phyloP scores from a whole-genome alignment of 768 basidiomycete species.

The Mrakia frigida region DNA sequence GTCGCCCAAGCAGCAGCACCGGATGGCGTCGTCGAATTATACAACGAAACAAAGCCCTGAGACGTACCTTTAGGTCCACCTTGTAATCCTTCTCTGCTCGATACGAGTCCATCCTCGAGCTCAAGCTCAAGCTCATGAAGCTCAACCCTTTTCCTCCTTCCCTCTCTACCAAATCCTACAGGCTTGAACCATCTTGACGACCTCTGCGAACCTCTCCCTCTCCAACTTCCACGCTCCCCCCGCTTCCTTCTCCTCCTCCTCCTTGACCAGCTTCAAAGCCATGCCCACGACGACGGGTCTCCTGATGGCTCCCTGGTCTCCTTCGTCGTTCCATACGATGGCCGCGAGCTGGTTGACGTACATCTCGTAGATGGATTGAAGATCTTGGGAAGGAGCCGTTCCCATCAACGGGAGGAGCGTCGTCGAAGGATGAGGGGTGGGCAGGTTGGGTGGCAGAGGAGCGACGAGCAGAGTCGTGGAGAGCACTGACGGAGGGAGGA shows the following conservation, averaged over 20 bases:
- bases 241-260: slow-evolving; percentile 16
- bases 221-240: slow-evolving; percentile 15
- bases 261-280: slow-evolving; percentile 29
- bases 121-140: not conserved
- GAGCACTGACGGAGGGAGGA: not conserved
- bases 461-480: not conserved
- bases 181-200: slow-evolving; percentile 19
- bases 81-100: too few relatives aligned
- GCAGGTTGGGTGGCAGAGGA: slow-evolving; percentile 9
- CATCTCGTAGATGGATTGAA: slow-evolving; percentile 16
- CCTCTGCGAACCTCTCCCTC: slow-evolving; percentile 10
- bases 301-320: slow-evolving; percentile 2
- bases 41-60: too few relatives aligned
- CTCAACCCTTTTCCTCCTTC: not conserved
- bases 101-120: not conserved
- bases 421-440: slow-evolving; percentile 8
- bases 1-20: too few relatives aligned
- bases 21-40: too few relatives aligned
- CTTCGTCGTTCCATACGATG: slow-evolving; percentile 25
- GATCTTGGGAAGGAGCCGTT: not conserved
- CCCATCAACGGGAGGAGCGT: slow-evolving; percentile 9
- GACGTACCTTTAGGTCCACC: too few relatives aligned
- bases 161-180: slow-evolving; percentile 29
- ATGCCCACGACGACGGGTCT: slow-evolving; percentile 21
- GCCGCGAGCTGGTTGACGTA: slow-evolving; percentile 13